A percentile compares a stretch with the other conserved stretches of the same genome.
Evolutionary conservation across 108 stramenopile genomes (phyloP).

Genomic region (Fragilaria radians): DNA sequence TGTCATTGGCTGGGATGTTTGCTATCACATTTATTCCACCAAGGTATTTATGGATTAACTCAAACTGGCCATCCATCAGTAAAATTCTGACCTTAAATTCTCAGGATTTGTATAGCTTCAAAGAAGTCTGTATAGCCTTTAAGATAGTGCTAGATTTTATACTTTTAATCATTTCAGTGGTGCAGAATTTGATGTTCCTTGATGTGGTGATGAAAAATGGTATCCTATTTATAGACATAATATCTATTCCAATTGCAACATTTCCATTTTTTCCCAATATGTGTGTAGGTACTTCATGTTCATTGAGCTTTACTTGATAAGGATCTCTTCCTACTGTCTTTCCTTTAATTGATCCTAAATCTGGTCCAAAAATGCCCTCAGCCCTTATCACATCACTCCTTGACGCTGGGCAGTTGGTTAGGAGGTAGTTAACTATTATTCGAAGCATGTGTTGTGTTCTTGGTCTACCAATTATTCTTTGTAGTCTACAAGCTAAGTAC

Average conservation of each 20-base stretch:
- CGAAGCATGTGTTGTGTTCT: no score
- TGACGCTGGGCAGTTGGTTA: no score
- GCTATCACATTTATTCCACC: no score
- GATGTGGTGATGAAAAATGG: conserved; percentile 29
- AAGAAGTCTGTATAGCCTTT: not conserved
- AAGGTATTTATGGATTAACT: not conserved
- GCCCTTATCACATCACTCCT: conserved; percentile 27
- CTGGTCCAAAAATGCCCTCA: no score
- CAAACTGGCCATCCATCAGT: conserved; percentile 12
- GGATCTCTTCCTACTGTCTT: conserved; percentile 10
- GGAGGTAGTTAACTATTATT: conserved; percentile 3
- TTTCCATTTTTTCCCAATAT: conserved; percentile 15
- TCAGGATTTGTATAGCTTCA: conserved; percentile 2
- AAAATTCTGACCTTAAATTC: no score
- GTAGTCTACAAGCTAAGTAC: no score
- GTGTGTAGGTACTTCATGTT: conserved; percentile 11
- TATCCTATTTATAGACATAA: conserved; percentile 37
- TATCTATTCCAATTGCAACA: conserved; percentile 21
- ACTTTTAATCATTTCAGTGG: conserved; percentile 1
- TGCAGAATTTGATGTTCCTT: conserved; percentile 21
- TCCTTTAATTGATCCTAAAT: no score
- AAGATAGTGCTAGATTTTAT: not conserved
- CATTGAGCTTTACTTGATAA: not conserved
- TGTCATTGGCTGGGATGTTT: conserved; percentile 16
- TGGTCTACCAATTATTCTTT: no score